Evolutionary conservation across 441 rosid species (phyloP), one percentile per base, ranked within the genome.

Genomic region (Hypseocharis bilobata): DNA sequence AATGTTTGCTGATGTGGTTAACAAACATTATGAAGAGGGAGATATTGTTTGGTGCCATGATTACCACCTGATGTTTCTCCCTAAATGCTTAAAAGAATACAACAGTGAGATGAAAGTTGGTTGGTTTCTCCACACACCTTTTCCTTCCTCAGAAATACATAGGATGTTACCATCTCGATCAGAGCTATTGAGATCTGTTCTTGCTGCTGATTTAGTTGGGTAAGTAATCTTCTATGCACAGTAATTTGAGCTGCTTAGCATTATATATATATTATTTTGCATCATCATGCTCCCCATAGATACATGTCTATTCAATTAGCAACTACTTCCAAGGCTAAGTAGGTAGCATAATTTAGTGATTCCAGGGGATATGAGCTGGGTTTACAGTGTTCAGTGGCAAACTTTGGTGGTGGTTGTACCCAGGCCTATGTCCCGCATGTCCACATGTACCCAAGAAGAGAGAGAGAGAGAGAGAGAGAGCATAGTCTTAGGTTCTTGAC

Each of bases 41-140:
- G 99, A 91, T 80, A 94, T 94, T 63, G 99, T 94, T 47, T 94
- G 99, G 99, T 94, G 99, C 82, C 99, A 94, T 77, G 99, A 94
- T 73, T 94, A 94, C 65, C 98, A 94, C 77, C 88, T 94, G 49
- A 94, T 94, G 99, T 94, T 80, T 78, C 99, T 94, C 64, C 99
- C 99, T 3, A 83, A 88, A 75, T 94, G 94, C 81, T 80, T 94
- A 0, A 94, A 94, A 80, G 91, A 89, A 6, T 63, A 85, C 69
- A 89, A 94, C 72, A 81, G 65, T 58, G 72, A 78, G 14, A 94
- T 91, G 96, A 94, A 94, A 84, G 99, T 94, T 73, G 99, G 99
- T 54, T 94, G 99, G 99, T 94, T 94, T 82, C 99, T 94, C 74
- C 99, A 94, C 68, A 91, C 99, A 38, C 99, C 98, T 25, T 94